Base-by-base conservation (phyloP, 305 asterid species). In the Fraxinus greggii region DNA sequence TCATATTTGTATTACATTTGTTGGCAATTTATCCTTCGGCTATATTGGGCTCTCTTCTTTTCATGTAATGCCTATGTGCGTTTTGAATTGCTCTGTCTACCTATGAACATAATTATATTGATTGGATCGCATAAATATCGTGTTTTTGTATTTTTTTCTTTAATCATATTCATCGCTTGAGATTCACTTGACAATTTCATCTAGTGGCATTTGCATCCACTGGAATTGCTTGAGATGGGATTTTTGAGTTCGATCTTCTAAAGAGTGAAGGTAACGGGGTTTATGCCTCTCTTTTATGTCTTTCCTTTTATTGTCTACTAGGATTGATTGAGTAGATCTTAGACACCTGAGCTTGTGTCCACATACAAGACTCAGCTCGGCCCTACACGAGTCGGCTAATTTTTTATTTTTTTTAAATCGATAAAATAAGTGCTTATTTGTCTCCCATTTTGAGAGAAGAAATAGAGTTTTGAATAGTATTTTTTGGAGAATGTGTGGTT, bases 11-110 rank as follows among this genome's bases (percentile, higher is more conserved):
- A 24, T 36, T 13, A 7, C 32, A 21, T 76, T 76, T 51, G 65
- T 72, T 80, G 87, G 85, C 87, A 79, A 59, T 81, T 85, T 78
- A 70, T 84, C 10, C 79, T 72, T 81, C 13, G 87, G 87, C 87
- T 85, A 85, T 8, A 61, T 81, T 82, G 87, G 83, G 85, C 83
- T 85, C 85, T 77, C 84, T 42, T 81, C 87, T 76, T 75, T 78
- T 85, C 87, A 78, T 82, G 87, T 48, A 78, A 81, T 65, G 36
- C 73, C 23, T 17, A 51, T 17, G 23, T 51, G 61, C 4, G 61
- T 17, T n/a, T 51, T 51, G 61, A 48, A n/a, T 51, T 51, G 61
- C 23, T 17, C 61, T 51, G 1, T 15, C 7, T 15, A 51, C 61
- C 17, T 51, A 0, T 1, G 61, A 17, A 51, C 23, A 51, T n/a